Base-by-base conservation (phyloP, 192 early-diverging fungal species). In the Coemansia reversa region DNA sequence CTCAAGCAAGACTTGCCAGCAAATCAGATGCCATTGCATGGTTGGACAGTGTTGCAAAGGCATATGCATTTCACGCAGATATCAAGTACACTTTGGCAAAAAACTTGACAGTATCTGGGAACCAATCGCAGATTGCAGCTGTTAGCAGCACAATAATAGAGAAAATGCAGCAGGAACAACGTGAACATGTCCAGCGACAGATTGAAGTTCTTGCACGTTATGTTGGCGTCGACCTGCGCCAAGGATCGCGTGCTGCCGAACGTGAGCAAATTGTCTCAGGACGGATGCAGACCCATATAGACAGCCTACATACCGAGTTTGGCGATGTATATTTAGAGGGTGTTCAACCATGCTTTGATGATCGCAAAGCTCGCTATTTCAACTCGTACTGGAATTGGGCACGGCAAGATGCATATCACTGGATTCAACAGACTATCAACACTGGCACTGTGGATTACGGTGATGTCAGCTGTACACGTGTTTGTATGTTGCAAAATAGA, bases 311-410 rank as follows among this genome's bases (percentile, higher is more conserved):
- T 29, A 87, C 84, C 52, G 95, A 98, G 81, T 89, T 94, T 65
- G 95, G 94, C 62, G 86, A 89, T 39, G 81, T 86, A 60, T 96
- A 94, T 83, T 84, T 90, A 32, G 83, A 89, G 47, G 95, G 95
- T 55, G 91, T 96, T 74, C 85, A 84, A 42, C 92, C 93, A 8
- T 51, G 84, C 11, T 98, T 98, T 78, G 87, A 82, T 54, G 75
- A 80, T 24, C 85, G 86, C 67, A 98, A 94, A 84, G 93, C 89
- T 24, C 91, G 95, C 27, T 74, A 64, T 8, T 96, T 93, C 69
- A 92, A 94, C 69, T 98, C 95, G 28, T 88, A 90, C 87, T 98
- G 95, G 95, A 98, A 98, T 85, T 98, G 95, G 95, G 85, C 94
- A 42, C 79, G 62, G 58, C 60, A 63, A 14, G 81, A 60, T 51